Base-by-base conservation (phyloP, 2,329 filamentous ascomycete species). In the Dactylellina drechsleri region DNA sequence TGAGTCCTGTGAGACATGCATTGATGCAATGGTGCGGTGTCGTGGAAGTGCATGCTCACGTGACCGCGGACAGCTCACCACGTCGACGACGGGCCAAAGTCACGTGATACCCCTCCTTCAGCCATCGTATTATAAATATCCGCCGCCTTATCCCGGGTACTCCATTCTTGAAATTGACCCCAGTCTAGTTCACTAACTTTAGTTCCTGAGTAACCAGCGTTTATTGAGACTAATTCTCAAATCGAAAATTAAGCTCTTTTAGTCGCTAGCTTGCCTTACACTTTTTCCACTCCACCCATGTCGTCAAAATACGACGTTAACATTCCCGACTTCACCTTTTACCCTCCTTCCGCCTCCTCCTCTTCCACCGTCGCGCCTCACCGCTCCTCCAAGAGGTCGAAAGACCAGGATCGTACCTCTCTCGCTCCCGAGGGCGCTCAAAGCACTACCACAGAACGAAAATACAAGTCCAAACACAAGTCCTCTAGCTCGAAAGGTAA, bases 391-490 rank as follows among this genome's bases (percentile, higher is more conserved):
- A 74, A 74, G 52, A 47, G 57, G 36, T 47, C 43, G 43, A 74
- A 64, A 57, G 31, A 62, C 58, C 62, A 57, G 64, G 64, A 66
- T 64, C 56, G 45, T 16, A 23, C 13, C 4, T 12, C 4, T 12
- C 16, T 74, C 26, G 70, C 64, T 67, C 43, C 70, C 56, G 70
- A 64, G 49, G 62, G 47, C 56, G 56, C 59, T 28, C 12, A n/a
- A 4, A 40, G n/a, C 23, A 31, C 47, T 23, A 53, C 68, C n/a
- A 66, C 47, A 56, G 45, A 66, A 13, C 60, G 60, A 47, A 74
- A 74, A 36, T 61, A 74, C 61, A 66, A 58, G 18, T 66, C 68
- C 41, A 74, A 62, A n/a, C 57, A 67, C 50, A 66, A 59, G 36
- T 62, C 62, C 12, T 58, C 61, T 7, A 50, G 36, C 2, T 66